Conservation (phyloP, 257 asterid genomes). For the Solanum neorickii region DNA sequence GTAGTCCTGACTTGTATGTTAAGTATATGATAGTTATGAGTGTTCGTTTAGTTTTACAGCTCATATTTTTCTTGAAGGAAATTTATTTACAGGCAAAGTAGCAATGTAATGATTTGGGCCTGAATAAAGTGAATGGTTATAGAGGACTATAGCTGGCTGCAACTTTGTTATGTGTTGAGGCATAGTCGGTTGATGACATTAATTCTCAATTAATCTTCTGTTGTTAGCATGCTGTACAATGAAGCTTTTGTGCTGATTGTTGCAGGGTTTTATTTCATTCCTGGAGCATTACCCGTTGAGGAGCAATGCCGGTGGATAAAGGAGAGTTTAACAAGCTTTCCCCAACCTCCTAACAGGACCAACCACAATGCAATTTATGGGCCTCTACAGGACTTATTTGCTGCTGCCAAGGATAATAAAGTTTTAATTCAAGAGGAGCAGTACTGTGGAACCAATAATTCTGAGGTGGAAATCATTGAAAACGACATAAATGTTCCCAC, state of each 20-base stretch:
- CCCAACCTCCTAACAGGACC: slow-evolving; percentile 88
- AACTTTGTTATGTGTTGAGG: background rate
- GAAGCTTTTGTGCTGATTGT: background rate
- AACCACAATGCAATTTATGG: slow-evolving; percentile 89
- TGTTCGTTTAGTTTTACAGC: background rate
- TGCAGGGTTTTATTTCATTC: slow-evolving; percentile 85
- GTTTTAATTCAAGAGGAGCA: slow-evolving; percentile 35
- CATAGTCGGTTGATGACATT: background rate
- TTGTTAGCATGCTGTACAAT: background rate
- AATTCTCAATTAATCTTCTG: background rate
- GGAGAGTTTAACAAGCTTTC: slow-evolving; percentile 76
- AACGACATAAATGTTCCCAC: slow-evolving; percentile 12
- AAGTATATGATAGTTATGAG: background rate
- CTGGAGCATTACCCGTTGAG: slow-evolving; percentile 67
- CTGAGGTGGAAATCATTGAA: slow-evolving; percentile 7
- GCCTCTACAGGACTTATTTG: slow-evolving; percentile 54
- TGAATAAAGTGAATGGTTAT: background rate
- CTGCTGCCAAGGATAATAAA: slow-evolving; percentile 54
- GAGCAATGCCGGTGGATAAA: slow-evolving; percentile 75
- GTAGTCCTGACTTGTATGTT: background rate
- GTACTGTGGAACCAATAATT: slow-evolving; percentile 3
- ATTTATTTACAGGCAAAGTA: background rate
- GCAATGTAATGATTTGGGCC: background rate
- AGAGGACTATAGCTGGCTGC: background rate
- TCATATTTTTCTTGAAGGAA: background rate